Percentiles rank a stretch among this genome's conserved stretches.
These are phyloP conservation scores for Aspergillus awamori DNA, from an alignment of 2,329 filamentous ascomycete species.

Conservation along the genomic window DNA sequence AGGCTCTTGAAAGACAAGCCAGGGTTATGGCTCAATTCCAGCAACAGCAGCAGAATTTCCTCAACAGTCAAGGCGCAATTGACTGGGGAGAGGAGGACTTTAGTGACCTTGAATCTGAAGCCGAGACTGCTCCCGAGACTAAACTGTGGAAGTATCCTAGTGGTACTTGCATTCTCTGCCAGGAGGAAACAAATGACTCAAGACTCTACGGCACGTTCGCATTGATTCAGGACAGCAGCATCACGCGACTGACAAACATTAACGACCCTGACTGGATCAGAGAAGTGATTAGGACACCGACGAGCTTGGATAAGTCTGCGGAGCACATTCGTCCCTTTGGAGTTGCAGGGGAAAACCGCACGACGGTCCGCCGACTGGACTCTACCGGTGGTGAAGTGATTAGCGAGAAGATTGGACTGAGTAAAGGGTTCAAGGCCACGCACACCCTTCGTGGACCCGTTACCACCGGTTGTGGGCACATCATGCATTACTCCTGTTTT, in stretches of 20 bases:
- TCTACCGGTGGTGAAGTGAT: slow-evolving; percentile 70
- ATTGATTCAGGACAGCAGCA: slow-evolving; percentile 80
- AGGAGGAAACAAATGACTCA: slow-evolving; percentile 90
- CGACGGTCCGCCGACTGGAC: slow-evolving; percentile 74
- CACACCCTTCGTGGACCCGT: slow-evolving; percentile 74
- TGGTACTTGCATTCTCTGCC: slow-evolving; percentile 92
- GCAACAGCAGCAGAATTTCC: slow-evolving; percentile 92
- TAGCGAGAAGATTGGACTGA: slow-evolving; percentile 77
- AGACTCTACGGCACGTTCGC: slow-evolving; percentile 92
- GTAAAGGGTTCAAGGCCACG: slow-evolving; percentile 80
- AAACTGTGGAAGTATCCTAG: slow-evolving; percentile 87
- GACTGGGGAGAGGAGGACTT: slow-evolving; percentile 87
- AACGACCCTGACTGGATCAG: slow-evolving; percentile 80
- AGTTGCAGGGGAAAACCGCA: slow-evolving; percentile 82
- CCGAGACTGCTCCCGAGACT: slow-evolving; percentile 60
- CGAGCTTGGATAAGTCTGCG: slow-evolving; percentile 80
- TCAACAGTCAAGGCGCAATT: slow-evolving; percentile 82
- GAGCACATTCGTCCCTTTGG: slow-evolving; percentile 86
- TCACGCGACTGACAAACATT: slow-evolving; percentile 84
- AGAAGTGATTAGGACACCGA: slow-evolving; percentile 77
- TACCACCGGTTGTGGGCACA: slow-evolving; percentile 90
- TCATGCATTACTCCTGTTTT: slow-evolving; percentile 98
- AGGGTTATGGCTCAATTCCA: slow-evolving; percentile 98
- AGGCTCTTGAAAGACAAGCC: slow-evolving; percentile 85
- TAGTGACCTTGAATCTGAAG: slow-evolving; percentile 61